Conservation (phyloP, 1,284 basidiomycete species). For the Psilocybe mexicana region DNA sequence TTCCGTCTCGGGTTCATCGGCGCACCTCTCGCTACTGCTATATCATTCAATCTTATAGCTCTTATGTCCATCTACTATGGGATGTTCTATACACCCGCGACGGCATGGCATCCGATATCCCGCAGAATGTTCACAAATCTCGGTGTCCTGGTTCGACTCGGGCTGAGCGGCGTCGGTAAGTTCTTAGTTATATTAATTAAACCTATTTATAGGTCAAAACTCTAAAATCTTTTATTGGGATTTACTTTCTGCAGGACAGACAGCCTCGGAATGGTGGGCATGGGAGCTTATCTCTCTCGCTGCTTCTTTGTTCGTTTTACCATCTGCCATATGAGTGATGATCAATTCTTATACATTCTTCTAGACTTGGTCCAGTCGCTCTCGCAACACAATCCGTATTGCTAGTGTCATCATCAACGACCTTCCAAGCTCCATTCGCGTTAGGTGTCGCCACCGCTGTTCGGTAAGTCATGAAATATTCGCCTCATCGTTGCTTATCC, state of each 20-base stretch:
- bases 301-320: constrained; percentile 46
- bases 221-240: not conserved
- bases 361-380: constrained; percentile 52
- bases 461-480: constrained; percentile 46
- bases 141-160: constrained; percentile 73
- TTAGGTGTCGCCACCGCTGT: constrained; percentile 83
- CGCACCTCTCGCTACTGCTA: constrained; percentile 87
- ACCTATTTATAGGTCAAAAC: not conserved
- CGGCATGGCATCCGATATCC: constrained; percentile 85
- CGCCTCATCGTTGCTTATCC: not conserved
- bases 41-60: constrained; percentile 86
- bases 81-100: constrained; percentile 69
- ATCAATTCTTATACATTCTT: not conserved
- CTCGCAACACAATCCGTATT: constrained; percentile 77
- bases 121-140: constrained; percentile 68
- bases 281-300: constrained; percentile 76
- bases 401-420: constrained; percentile 72
- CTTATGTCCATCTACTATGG: constrained; percentile 74
- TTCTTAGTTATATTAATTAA: not conserved
- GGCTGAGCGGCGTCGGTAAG: constrained; percentile 73
- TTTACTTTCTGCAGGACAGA: constrained; percentile 29
- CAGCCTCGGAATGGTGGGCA: constrained; percentile 88
- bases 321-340: not conserved
- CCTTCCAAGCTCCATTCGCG: constrained; percentile 85
- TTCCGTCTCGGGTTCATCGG: constrained; percentile 90